Evolutionary conservation across 257 asterid genomes (phyloP).

Genomic region (Solanum clarkiae): DNA sequence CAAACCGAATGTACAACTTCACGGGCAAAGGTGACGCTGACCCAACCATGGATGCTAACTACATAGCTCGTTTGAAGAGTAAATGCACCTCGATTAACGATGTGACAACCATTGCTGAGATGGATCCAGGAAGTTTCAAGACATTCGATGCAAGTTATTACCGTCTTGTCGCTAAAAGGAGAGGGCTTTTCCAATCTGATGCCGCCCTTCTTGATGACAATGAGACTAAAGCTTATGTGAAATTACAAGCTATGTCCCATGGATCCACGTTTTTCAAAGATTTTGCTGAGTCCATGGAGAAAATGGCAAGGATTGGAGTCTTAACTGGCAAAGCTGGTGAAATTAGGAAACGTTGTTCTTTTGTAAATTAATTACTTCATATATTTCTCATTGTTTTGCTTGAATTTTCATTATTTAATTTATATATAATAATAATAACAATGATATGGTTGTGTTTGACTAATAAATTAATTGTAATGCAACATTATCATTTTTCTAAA

Average conservation of each 20-base stretch:
- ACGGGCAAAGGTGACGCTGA: slow-evolving; percentile 40
- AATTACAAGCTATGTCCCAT: background rate
- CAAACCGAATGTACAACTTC: slow-evolving; percentile 39
- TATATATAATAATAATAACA: background rate
- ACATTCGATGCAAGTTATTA: slow-evolving; percentile 15
- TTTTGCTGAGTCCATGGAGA: background rate
- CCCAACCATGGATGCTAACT: slow-evolving; percentile 34
- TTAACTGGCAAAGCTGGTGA: background rate
- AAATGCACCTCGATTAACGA: slow-evolving; percentile 16
- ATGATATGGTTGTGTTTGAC: background rate
- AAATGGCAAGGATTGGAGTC: background rate
- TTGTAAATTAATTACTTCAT: background rate
- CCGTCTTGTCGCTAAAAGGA: background rate
- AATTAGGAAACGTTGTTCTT: background rate
- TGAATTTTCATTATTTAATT: background rate
- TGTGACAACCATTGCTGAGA: slow-evolving; percentile 15
- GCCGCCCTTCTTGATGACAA: background rate
- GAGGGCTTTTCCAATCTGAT: slow-evolving; percentile 1
- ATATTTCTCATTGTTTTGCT: background rate
- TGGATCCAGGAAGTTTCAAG: slow-evolving; percentile 40
- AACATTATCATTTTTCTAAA: background rate
- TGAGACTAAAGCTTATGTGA: background rate
- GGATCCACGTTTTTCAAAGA: background rate
- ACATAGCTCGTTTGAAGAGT: slow-evolving; percentile 6
- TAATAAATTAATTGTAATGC: background rate